These are phyloP conservation scores for Fusarium falciforme DNA, from an alignment of 2,329 filamentous ascomycete genomes.

Conservation along the genomic window DNA sequence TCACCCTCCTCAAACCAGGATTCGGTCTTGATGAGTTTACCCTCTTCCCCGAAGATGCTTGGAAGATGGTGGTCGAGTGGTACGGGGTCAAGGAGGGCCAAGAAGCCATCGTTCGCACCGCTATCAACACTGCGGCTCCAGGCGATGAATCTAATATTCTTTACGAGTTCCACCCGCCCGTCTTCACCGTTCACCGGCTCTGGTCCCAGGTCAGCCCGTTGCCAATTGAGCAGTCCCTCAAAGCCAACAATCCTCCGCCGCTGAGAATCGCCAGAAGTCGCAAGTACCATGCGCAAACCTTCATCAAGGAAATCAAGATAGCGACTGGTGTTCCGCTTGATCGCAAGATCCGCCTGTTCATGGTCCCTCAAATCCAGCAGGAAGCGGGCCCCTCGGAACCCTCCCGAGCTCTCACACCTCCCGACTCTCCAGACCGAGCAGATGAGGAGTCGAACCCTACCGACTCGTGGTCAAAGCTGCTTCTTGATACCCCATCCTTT, in stretches of 20 bases:
- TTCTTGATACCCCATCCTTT: slow-evolving; percentile 68
- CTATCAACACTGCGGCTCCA: slow-evolving; percentile 78
- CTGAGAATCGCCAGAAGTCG: slow-evolving; percentile 77
- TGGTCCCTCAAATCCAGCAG: slow-evolving; percentile 62
- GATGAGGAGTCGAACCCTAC: slow-evolving; percentile 38
- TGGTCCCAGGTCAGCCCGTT: slow-evolving; percentile 70
- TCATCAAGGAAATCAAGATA: slow-evolving; percentile 79
- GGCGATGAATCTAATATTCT: slow-evolving; percentile 72
- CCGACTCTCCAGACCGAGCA: slow-evolving; percentile 52
- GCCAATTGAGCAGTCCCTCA: slow-evolving; percentile 67
- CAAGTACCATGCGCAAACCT: slow-evolving; percentile 76
- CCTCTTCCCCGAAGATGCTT: slow-evolving; percentile 81
- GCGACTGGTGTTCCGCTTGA: slow-evolving; percentile 73
- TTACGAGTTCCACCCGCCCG: slow-evolving; percentile 86
- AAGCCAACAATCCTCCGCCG: slow-evolving; percentile 70
- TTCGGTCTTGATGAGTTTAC: slow-evolving; percentile 78
- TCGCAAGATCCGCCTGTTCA: slow-evolving; percentile 83
- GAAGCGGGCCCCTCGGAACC: slow-evolving; percentile 49
- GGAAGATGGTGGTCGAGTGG: slow-evolving; percentile 84
- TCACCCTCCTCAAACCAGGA: slow-evolving; percentile 79
- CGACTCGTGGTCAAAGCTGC: slow-evolving; percentile 55
- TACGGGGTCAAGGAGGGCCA: slow-evolving; percentile 81
- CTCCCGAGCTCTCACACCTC: slow-evolving; percentile 52
- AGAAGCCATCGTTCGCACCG: slow-evolving; percentile 77
- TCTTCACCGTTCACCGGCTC: slow-evolving; percentile 87